phyloP scores from a whole-genome alignment of 495 filamentous ascomycete species.

The Penicillium samsonianum region DNA sequence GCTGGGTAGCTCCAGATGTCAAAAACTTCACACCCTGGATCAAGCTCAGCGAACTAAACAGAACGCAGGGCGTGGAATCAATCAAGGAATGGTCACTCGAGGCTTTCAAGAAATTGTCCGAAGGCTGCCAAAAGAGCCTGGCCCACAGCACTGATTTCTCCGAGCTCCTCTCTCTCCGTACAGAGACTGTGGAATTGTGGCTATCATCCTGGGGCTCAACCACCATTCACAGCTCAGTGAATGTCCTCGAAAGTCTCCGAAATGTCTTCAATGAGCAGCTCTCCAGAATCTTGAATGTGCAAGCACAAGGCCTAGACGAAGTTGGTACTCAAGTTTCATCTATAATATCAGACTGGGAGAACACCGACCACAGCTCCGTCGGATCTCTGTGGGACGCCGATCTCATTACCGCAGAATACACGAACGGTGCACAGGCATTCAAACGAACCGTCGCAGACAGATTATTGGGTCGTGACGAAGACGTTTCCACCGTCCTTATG shows the following conservation, averaged over 20 bases:
- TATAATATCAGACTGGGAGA: constrained; percentile 55
- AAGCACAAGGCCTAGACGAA: constrained; percentile 57
- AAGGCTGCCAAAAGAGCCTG: constrained; percentile 58
- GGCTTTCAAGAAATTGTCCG: constrained; percentile 64
- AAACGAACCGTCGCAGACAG: constrained; percentile 52
- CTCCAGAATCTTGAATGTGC: constrained; percentile 55
- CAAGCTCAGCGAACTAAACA: constrained; percentile 75
- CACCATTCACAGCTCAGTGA: constrained; percentile 49
- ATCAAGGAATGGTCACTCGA: constrained; percentile 73
- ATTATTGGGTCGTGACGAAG: constrained; percentile 64
- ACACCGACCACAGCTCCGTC: constrained; percentile 45
- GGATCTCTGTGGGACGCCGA: constrained; percentile 63
- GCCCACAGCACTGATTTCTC: constrained; percentile 60
- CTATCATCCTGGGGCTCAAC: constrained; percentile 52
- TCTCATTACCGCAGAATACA: constrained; percentile 52
- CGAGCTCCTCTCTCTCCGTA: constrained; percentile 66
- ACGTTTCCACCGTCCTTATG: constrained; percentile 58
- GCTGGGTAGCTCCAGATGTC: constrained; percentile 83
- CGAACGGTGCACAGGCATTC: constrained; percentile 57
- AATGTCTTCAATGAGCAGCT: constrained; percentile 67
- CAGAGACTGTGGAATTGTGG: constrained; percentile 73
- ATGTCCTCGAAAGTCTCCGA: constrained; percentile 68
- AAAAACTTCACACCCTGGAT: constrained; percentile 88
- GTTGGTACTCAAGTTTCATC: constrained; percentile 55
- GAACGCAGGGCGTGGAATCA: constrained; percentile 60